Conservation (phyloP, 2,329 filamentous ascomycete genomes). For the Emmonsia crescens region DNA sequence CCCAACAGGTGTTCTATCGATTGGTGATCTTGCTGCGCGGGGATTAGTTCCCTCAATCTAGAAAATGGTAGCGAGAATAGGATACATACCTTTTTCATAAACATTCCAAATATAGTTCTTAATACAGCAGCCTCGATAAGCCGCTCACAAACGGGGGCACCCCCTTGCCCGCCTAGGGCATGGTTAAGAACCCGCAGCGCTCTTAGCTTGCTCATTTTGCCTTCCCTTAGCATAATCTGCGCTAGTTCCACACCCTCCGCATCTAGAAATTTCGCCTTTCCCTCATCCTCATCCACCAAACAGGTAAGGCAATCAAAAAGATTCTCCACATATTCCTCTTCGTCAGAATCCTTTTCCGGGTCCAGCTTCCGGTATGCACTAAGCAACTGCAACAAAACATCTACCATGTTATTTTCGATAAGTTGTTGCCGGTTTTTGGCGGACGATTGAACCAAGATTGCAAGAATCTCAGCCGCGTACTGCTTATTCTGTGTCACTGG, state of each 20-base stretch:
- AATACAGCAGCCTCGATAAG: slow-evolving; percentile 76
- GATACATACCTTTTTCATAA: slow-evolving; percentile 58
- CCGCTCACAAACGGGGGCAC: slow-evolving; percentile 56
- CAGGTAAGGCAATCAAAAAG: slow-evolving; percentile 80
- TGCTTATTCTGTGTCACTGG: slow-evolving; percentile 82
- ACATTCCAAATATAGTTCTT: slow-evolving; percentile 73
- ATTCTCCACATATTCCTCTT: slow-evolving; percentile 93
- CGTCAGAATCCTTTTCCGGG: slow-evolving; percentile 71
- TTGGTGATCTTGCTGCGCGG: slow-evolving; percentile 46
- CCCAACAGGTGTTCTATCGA: slow-evolving; percentile 70
- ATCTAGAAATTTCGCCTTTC: slow-evolving; percentile 73
- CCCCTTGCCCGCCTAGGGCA: slow-evolving; percentile 51
- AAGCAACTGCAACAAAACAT: slow-evolving; percentile 69
- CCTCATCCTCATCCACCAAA: slow-evolving; percentile 60
- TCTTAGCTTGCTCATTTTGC: slow-evolving; percentile 67
- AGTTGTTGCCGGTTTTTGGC: slow-evolving; percentile 53
- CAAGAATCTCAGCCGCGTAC: slow-evolving; percentile 83
- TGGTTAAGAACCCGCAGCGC: slow-evolving; percentile 79
- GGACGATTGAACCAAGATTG: slow-evolving; percentile 74
- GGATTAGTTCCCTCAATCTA: slow-evolving; percentile 7
- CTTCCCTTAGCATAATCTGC: slow-evolving; percentile 83
- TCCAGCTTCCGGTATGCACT: slow-evolving; percentile 78
- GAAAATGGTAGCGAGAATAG: not conserved
- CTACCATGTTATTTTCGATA: slow-evolving; percentile 58
- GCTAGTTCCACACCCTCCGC: slow-evolving; percentile 87